A percentile compares a stretch with the other conserved stretches of the same genome.
phyloP scores from a whole-genome alignment of 345 rosid genomes.

The Trapa bicornis region DNA sequence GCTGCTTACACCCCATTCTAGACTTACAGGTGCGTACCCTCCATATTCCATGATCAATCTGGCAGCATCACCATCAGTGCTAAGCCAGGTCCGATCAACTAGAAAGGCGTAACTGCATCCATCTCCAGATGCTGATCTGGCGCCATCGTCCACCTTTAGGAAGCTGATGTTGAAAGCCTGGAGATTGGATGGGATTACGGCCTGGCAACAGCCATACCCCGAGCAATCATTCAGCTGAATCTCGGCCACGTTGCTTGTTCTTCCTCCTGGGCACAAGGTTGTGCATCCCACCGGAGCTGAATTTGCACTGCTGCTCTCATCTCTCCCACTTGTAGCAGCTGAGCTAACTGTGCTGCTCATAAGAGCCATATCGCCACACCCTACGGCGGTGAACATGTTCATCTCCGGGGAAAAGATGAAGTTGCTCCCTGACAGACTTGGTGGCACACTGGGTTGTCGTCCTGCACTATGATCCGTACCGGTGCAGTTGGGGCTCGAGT shows the following conservation, averaged over 20 bases:
- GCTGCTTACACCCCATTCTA: slow-evolving; percentile 2
- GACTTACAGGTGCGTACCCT: background rate
- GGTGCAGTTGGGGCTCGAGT: background rate
- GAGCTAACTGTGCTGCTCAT: background rate
- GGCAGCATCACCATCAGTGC: no score
- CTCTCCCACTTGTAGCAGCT: no score
- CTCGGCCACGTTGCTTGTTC: background rate
- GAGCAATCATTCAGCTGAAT: background rate
- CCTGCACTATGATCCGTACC: background rate
- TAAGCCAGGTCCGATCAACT: background rate
- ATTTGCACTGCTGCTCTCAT: background rate
- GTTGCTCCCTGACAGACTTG: background rate
- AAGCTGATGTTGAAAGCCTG: slow-evolving; percentile 5
- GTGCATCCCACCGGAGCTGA: background rate
- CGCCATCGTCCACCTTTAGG: background rate
- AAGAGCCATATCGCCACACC: background rate
- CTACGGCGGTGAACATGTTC: background rate
- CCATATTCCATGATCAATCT: background rate
- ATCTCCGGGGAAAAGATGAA: background rate
- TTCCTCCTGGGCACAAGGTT: background rate
- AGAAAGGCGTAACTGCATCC: slow-evolving; percentile 8
- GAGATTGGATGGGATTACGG: background rate
- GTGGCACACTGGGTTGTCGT: background rate
- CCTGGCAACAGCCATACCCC: slow-evolving; percentile 6
- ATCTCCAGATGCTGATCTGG: background rate